Percentiles rank a stretch among this genome's conserved stretches.
Evolutionary conservation across 2,329 filamentous ascomycete species (phyloP).

Genomic region (Hyphodiscus sp.): DNA sequence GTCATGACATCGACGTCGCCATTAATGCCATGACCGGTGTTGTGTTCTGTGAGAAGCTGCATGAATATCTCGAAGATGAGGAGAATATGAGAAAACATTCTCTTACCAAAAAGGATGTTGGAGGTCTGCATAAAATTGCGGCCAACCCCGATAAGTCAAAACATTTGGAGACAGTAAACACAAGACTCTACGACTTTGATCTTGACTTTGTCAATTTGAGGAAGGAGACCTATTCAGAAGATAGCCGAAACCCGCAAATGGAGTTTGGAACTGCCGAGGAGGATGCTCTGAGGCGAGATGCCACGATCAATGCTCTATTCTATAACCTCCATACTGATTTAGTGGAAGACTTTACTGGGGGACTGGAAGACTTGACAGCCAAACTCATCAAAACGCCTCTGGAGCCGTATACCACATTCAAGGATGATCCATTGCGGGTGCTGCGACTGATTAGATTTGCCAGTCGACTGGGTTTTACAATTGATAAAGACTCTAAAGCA

Average conservation of each 20-base stretch:
- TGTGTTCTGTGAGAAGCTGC: slow-evolving; percentile 63
- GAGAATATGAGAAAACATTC: slow-evolving; percentile 56
- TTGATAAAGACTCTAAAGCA: slow-evolving; percentile 60
- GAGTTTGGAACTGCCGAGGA: slow-evolving; percentile 90
- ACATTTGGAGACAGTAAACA: slow-evolving; percentile 87
- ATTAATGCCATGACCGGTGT: slow-evolving; percentile 82
- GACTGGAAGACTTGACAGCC: slow-evolving; percentile 65
- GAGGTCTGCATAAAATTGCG: slow-evolving; percentile 78
- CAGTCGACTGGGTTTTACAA: slow-evolving; percentile 72
- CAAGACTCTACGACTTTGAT: slow-evolving; percentile 77
- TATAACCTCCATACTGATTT: slow-evolving; percentile 78
- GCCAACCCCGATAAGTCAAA: slow-evolving; percentile 96
- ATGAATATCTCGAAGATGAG: slow-evolving; percentile 57
- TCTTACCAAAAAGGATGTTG: slow-evolving; percentile 53
- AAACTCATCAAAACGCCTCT: slow-evolving; percentile 78
- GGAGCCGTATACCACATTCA: slow-evolving; percentile 86
- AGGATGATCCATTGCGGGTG: slow-evolving; percentile 84
- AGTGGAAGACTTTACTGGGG: slow-evolving; percentile 82
- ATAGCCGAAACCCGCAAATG: slow-evolving; percentile 84
- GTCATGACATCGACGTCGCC: slow-evolving; percentile 78
- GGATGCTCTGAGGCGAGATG: slow-evolving; percentile 83
- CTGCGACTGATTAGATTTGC: slow-evolving; percentile 85
- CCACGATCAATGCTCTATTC: slow-evolving; percentile 92
- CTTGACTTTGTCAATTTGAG: slow-evolving; percentile 92
- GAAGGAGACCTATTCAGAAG: slow-evolving; percentile 84